phyloP scores from a whole-genome alignment of 192 early-diverging fungal genomes.

The Rhizoclosmatium sp. region DNA sequence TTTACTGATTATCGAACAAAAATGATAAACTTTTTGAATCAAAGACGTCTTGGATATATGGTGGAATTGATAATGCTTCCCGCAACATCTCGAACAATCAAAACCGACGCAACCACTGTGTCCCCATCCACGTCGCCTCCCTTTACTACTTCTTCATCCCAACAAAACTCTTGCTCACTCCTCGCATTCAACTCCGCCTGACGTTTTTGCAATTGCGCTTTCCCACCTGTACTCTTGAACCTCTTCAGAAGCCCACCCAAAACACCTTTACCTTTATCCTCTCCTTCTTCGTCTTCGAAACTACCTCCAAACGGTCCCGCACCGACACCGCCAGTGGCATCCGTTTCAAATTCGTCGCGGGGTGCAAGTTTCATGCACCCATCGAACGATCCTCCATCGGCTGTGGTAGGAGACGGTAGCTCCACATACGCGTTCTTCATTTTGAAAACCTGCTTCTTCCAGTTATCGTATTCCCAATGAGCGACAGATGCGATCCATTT shows the following conservation, averaged over 20 bases:
- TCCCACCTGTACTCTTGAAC: background rate
- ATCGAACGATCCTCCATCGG: background rate
- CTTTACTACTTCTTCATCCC: slow-evolving; percentile 9
- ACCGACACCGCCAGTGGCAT: background rate
- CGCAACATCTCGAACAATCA: slow-evolving; percentile 16
- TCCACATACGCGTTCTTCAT: slow-evolving; percentile 25
- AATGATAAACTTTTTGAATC: background rate
- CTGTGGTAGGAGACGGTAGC: background rate
- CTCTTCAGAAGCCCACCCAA: background rate
- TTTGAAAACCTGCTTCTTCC: slow-evolving; percentile 19
- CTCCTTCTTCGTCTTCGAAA: slow-evolving; percentile 18
- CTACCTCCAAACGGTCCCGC: slow-evolving; percentile 28
- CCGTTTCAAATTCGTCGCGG: background rate
- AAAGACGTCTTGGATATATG: slow-evolving; percentile 27
- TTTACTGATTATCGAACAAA: background rate
- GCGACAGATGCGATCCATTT: background rate
- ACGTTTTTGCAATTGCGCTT: background rate
- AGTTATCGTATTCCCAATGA: slow-evolving; percentile 18
- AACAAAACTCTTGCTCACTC: slow-evolving; percentile 14
- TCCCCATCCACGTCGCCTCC: slow-evolving; percentile 19
- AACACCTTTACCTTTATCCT: background rate
- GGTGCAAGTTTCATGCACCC: slow-evolving; percentile 6
- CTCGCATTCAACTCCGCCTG: background rate
- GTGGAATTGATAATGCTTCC: slow-evolving; percentile 29
- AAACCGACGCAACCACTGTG: slow-evolving; percentile 16